Evolutionary conservation across 306 rosid genomes (phyloP), one percentile per base, ranked within the genome.

Genomic region (Delonix regia): DNA sequence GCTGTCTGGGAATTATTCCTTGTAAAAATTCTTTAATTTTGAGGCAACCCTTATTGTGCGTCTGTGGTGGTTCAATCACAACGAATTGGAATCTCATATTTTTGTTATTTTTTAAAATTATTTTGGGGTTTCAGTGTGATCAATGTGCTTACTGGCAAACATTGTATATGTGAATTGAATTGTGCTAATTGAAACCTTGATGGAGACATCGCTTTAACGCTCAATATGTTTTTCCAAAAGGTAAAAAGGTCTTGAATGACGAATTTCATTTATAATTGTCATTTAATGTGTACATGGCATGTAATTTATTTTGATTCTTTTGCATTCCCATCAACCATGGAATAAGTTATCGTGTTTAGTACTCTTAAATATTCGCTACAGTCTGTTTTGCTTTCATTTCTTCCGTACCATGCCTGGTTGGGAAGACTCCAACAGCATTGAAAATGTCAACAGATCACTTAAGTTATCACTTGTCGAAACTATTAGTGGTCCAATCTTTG

Each of bases 71-170:
- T 39, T 82, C 75, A 62, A 80, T 79, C 67, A 82, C 71, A 68
- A 80, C 85, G 86, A 77, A 72, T 85, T 74, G 86, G 95, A 86
- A 86, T 90, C 87, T 81, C 83, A 59, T 75, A 79, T 79, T 73
- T 79, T 80, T 82, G 66, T 76, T 33, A 24, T 57, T 24, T 56
- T 2, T 4, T 24, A 21, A 56, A 10, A 57, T 57, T n/a, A 76
- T 86, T 83, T 78, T 87, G 82, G 74, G 87, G 83, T 67, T 38
- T 86, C 73, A 77, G 77, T 82, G 77, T 66, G 87, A 82, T 85
- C 88, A 81, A 83, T 84, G 86, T 77, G 88, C 85, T 86, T 87
- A 80, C 93, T 89, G 98, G 94, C 94, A 88, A 84, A 71, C 90
- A 85, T 73, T 95, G 89, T 81, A 86, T 86, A 75, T 81, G 86